These are phyloP conservation scores for Excoecaria agallocha DNA, from an alignment of 345 rosid genomes.

Conservation along the genomic window DNA sequence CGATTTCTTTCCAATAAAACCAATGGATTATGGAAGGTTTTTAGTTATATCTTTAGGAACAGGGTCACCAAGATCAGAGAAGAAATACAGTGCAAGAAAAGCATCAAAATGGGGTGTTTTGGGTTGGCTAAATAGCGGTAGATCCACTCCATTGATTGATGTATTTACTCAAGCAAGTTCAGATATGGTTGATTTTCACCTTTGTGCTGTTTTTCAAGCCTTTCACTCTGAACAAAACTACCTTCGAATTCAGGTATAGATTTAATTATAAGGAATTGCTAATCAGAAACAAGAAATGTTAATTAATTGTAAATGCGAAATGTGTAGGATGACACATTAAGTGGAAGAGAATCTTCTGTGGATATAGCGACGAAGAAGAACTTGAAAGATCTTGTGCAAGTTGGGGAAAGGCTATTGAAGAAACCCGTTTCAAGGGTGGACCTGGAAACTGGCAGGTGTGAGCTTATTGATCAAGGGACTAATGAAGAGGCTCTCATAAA, in stretches of 20 bases:
- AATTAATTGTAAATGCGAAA: not conserved
- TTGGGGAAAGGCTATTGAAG: constrained; percentile 32
- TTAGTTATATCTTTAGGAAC: constrained; percentile 62
- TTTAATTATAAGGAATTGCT: too few species aligned
- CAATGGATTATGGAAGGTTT: constrained; percentile 46
- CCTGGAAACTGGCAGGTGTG: constrained; percentile 25
- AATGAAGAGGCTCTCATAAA: constrained; percentile 37
- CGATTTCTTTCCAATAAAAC: constrained; percentile 40
- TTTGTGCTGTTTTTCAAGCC: constrained; percentile 48
- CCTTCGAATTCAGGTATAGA: constrained; percentile 40
- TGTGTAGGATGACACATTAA: constrained; percentile 36
- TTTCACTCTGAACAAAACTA: constrained; percentile 39
- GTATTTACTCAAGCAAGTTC: constrained; percentile 56
- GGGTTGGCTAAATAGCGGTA: constrained; percentile 52
- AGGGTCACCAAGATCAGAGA: constrained; percentile 34
- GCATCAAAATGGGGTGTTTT: constrained; percentile 64
- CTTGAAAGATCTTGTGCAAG: constrained; percentile 30
- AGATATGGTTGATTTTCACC: constrained; percentile 60
- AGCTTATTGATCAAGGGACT: constrained; percentile 21
- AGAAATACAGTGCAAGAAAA: constrained; percentile 37
- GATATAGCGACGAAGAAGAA: constrained; percentile 53
- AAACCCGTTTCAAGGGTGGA: constrained; percentile 40
- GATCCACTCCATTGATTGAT: constrained; percentile 52
- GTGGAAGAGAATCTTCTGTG: constrained; percentile 43
- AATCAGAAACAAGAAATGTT: not conserved